Base-by-base conservation (phyloP, 2,329 filamentous ascomycete genomes). In the Aspergillus quadricinctus region DNA sequence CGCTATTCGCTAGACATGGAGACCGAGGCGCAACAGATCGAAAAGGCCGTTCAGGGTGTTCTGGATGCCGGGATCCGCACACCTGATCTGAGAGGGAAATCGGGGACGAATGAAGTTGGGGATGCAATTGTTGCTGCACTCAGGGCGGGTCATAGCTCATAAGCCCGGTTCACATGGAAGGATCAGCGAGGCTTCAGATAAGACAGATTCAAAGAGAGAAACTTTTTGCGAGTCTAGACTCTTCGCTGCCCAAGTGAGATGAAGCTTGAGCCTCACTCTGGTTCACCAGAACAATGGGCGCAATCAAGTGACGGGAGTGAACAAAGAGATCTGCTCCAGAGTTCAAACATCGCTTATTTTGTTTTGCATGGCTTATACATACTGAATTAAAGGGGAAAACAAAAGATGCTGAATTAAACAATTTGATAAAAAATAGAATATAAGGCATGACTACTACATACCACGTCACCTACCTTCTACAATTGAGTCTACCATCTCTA, bases 1-100 rank as follows among this genome's bases (percentile, higher is more conserved):
- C 87, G 89, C 66, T 97, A 96, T 80, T 95, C 90, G 7, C 82
- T 96, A 52, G 85, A 86, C 66, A 83, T 93, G 66, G 86, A 88
- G 37, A 78, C 83, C 48, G 86, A 96, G 74, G 88, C 92, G 11
- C 81, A 83, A 58, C 85, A 85, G 50, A 83, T 97, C 59, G 92
- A 97, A 77, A 81, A 85, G 59, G 91, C 92, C 1, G 90, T 96
- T 50, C 84, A 84, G 67, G 83, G 79, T 48, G 88, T 88, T 37
- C 84, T 97, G 57, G 90, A 96, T 68, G 81, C 78, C 49, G 89
- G 89, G 25, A 72, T 92, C 49, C 81, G 87, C 57, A 96, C 92
- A 9, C 86, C 84, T 69, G 92, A 96, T 72, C 86, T 96, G 62
- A 88, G 89, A 54, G 92, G 92, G 49, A 83, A 74, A 46, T 80